A percentile compares a stretch with the other conserved stretches of the same genome.
Evolutionary conservation across 164 flowering plant genomes (phyloP).

Genomic region (Berberis thunbergii): DNA sequence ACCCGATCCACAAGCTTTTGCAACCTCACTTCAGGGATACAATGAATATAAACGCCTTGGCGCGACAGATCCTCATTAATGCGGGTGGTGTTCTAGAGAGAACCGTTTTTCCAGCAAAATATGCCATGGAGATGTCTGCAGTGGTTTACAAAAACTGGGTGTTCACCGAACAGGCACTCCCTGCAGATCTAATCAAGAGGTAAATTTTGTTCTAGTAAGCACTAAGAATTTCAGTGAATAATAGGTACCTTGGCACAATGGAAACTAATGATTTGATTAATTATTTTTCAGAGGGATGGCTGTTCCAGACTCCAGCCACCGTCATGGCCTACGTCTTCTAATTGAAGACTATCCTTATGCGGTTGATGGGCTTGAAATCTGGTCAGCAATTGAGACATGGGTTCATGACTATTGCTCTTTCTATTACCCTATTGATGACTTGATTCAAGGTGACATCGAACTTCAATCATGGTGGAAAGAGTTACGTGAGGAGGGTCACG

Average conservation of each 20-base stretch:
- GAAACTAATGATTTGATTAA: not conserved
- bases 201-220: constrained; percentile 5
- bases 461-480: constrained; percentile 87
- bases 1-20: constrained; percentile 81
- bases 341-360: constrained; percentile 87
- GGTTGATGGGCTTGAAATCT: constrained; percentile 83
- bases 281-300: constrained; percentile 61
- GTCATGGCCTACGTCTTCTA: constrained; percentile 55
- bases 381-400: constrained; percentile 80
- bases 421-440: constrained; percentile 48
- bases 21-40: constrained; percentile 91
- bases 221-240: not conserved
- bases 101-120: constrained; percentile 76
- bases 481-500: constrained; percentile 62
- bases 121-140: constrained; percentile 75
- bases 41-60: constrained; percentile 78
- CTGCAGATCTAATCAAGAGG: constrained; percentile 75
- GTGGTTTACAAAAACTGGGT: constrained; percentile 65
- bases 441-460: constrained; percentile 45
- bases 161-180: constrained; percentile 75
- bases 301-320: constrained; percentile 39
- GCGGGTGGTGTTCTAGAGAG: constrained; percentile 67
- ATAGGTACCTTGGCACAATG: not conserved
- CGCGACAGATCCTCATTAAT: constrained; percentile 77
- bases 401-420: constrained; percentile 60